Base-by-base conservation (phyloP, 305 asterid species). In the Fraxinus sp. region DNA sequence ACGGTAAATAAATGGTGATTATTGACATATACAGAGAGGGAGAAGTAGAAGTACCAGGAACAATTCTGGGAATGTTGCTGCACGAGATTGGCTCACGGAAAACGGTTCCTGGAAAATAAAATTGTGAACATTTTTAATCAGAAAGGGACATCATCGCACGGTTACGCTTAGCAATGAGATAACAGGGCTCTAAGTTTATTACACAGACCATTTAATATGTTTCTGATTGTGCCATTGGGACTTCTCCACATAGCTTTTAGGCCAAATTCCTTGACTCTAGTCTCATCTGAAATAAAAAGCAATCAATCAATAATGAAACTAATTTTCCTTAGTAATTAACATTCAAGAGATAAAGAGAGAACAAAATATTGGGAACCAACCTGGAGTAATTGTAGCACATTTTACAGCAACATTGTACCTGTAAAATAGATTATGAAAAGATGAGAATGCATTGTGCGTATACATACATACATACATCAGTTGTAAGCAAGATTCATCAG, bases 181-280 rank as follows among this genome's bases (percentile, higher is more conserved):
- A 28, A 28, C 30, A 28, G 30, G 30, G 30, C 30, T 28, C 30
- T 28, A 28, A 28, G 30, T 28, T 28, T 28, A 28, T 28, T 73
- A 22, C 49, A 85, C 90, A 39, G 49, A 94, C 98, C 98, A 81
- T 95, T 85, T 84, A 95, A 84, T 59, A 93, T 92, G 86, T 95
- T 95, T 87, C 98, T 88, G 88, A 95, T 93, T 78, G 98, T 92
- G 87, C 98, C 98, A 81, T 95, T 95, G 86, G 98, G 98, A 82
- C 98, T 95, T 88, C 85, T 91, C 97, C 97, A 95, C 97, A 93
- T 95, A 46, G 89, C 49, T 82, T 93, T 95, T 81, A 95, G 90
- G 84, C 92, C 94, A 83, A 89, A 95, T 88, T 95, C 97, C 90
- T 92, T 86, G 80, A 95, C 97, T 88, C 98, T 88, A 78, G 88